Evolutionary conservation across 768 basidiomycete genomes (phyloP).

Genomic region (Mycena capillaripes): DNA sequence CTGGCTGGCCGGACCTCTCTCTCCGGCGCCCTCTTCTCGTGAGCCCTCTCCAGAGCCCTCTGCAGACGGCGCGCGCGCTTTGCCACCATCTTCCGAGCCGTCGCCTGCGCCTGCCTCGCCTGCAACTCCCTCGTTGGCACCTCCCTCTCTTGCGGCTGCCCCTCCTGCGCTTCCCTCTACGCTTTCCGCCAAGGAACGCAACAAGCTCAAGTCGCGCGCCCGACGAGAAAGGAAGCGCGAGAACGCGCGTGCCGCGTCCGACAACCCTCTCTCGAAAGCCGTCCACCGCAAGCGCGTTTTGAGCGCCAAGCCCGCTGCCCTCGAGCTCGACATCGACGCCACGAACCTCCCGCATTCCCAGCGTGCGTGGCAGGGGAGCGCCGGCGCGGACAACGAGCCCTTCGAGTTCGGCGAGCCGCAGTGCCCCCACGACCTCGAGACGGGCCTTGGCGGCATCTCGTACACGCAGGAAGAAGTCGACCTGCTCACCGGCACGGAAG

Average conservation of each 20-base stretch:
- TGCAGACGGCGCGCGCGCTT: too few relatives aligned
- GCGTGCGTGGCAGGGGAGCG: background rate
- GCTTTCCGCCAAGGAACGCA: background rate
- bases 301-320: background rate
- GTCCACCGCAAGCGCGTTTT: background rate
- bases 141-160: background rate
- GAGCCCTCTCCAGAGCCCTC: background rate
- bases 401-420: background rate
- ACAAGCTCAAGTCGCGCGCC: slow-evolving; percentile 1
- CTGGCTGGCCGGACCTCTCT: background rate
- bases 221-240: background rate
- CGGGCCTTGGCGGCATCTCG: background rate
- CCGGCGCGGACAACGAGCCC: background rate
- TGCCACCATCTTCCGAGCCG: background rate
- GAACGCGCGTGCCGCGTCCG: background rate
- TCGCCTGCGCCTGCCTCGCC: background rate
- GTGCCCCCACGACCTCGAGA: background rate
- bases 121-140: background rate
- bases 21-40: background rate
- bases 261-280: background rate
- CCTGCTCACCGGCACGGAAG: background rate
- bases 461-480: slow-evolving; percentile 1
- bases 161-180: background rate
- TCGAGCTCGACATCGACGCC: background rate
- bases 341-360: background rate